A percentile compares a stretch with the other conserved stretches of the same genome.
These are phyloP conservation scores for Artomyces pyxidatus DNA, from an alignment of 768 basidiomycete genomes.

Conservation along the genomic window DNA sequence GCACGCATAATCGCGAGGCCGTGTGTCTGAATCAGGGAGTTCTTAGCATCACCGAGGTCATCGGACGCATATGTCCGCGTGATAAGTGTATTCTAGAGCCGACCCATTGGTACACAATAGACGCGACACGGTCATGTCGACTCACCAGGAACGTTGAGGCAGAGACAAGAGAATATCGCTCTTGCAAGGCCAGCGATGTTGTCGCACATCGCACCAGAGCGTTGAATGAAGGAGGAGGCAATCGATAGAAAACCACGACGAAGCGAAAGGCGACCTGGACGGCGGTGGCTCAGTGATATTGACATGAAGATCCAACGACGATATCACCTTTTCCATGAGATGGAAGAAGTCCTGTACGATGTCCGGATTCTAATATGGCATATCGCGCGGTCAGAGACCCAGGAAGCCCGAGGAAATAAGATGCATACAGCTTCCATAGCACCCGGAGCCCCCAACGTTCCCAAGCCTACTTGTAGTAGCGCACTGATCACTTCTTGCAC, in stretches of 20 bases:
- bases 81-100: slow-evolving; percentile 51
- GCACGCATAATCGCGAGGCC: slow-evolving; percentile 68
- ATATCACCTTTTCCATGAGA: slow-evolving; percentile 66
- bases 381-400: not conserved
- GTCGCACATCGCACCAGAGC: slow-evolving; percentile 65
- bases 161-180: slow-evolving; percentile 78
- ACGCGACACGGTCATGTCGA: slow-evolving; percentile 7
- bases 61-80: slow-evolving; percentile 58
- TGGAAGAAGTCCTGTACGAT: slow-evolving; percentile 85
- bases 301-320: not conserved
- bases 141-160: slow-evolving; percentile 78
- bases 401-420: slow-evolving; percentile 2
- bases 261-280: slow-evolving; percentile 48
- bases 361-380: slow-evolving; percentile 66
- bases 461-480: slow-evolving; percentile 51
- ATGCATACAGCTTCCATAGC: slow-evolving; percentile 66
- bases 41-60: slow-evolving; percentile 47
- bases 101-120: not conserved
- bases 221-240: slow-evolving; percentile 57
- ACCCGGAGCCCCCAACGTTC: slow-evolving; percentile 43
- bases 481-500: slow-evolving; percentile 48
- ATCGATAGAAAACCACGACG: slow-evolving; percentile 46
- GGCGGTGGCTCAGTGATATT: not conserved
- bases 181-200: slow-evolving; percentile 61
- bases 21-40: slow-evolving; percentile 41